A percentile compares a stretch with the other conserved stretches of the same genome.
These are phyloP conservation scores for Ganoderma multipileum DNA, from an alignment of 1,284 basidiomycete species.

Conservation along the genomic window DNA sequence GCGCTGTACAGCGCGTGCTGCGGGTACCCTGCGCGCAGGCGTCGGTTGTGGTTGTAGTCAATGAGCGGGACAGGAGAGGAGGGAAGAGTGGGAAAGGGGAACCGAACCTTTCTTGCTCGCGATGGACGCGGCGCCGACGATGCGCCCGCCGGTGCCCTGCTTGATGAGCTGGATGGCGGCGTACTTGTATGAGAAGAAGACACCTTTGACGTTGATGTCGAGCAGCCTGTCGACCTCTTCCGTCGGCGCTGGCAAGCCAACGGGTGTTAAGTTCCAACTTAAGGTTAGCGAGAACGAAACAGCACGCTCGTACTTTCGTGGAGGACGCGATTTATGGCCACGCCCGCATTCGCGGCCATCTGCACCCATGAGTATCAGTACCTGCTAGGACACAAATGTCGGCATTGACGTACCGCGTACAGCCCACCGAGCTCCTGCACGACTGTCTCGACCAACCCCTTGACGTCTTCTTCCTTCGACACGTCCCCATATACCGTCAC, in stretches of 20 bases:
- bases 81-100: background rate
- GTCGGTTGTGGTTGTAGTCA: background rate
- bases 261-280: no score
- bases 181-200: conserved; percentile 41
- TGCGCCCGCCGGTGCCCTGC: conserved; percentile 40
- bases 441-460: conserved; percentile 36
- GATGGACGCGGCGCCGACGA: conserved; percentile 36
- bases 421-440: conserved; percentile 39
- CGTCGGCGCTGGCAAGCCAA: conserved; percentile 10
- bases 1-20: conserved; percentile 29
- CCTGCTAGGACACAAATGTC: background rate
- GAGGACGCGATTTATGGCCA: conserved; percentile 27
- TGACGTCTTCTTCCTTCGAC: conserved; percentile 40
- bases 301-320: conserved; percentile 23
- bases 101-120: conserved; percentile 30
- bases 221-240: conserved; percentile 32
- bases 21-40: conserved; percentile 12
- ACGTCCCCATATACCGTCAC: conserved; percentile 39
- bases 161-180: conserved; percentile 39
- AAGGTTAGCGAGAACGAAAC: background rate
- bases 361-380: conserved; percentile 7
- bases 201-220: conserved; percentile 37
- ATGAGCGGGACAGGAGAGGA: background rate
- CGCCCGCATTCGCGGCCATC: conserved; percentile 44
- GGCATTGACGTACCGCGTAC: conserved; percentile 20